Base-by-base conservation (phyloP, 1,284 basidiomycete genomes). In the Ustilago loliicola region DNA sequence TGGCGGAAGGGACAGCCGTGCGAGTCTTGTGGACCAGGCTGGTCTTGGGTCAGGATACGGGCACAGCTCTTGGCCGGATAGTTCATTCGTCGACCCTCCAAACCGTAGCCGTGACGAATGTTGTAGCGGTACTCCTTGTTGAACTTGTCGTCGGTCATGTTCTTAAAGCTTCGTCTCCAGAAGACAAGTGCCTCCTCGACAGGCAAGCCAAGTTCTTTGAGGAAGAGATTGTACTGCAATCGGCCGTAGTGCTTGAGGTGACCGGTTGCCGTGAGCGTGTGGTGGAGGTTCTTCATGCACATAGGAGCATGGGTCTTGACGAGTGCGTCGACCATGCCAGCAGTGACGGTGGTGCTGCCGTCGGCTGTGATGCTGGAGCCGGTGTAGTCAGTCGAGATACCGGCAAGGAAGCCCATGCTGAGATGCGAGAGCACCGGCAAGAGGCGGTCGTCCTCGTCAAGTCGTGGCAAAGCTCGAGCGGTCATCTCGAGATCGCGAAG, bases 51-150 rank as follows among this genome's bases (percentile, higher is more conserved):
- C 29, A 99, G 90, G 85, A 99, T 95, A 82, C 93, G 93, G 81
- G 94, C 91, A 85, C 97, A 99, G 86, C 95, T 95, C 88, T 93
- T 94, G 0, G 97, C 95, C 4, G 94, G 91, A 86, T 99, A 99
- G 87, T 98, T 98, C 58, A 92, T 93, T 47, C 96, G 91, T 84
- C 93, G 93, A 9, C 97, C 97, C 87, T 99, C 97, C 50, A 98
- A 89, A 52, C 97, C 97, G 86, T 93, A 99, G 10, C 91, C 92
- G 87, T 99, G 97, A 45, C 96, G 92, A 80, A 99, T 96, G 82
- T 99, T 99, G 88, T 99, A 99, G 81, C 92, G 92, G 89, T 98
- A 93, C 85, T 98, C 94, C 87, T 99, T 99, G 88, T 95, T 96
- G 88, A 99, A 99, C 87, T 96, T 93, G 88, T 99, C 95, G 78